A percentile compares a stretch with the other conserved stretches of the same genome.
phyloP scores from a whole-genome alignment of 1,284 basidiomycete species.

The Somion occarium region DNA sequence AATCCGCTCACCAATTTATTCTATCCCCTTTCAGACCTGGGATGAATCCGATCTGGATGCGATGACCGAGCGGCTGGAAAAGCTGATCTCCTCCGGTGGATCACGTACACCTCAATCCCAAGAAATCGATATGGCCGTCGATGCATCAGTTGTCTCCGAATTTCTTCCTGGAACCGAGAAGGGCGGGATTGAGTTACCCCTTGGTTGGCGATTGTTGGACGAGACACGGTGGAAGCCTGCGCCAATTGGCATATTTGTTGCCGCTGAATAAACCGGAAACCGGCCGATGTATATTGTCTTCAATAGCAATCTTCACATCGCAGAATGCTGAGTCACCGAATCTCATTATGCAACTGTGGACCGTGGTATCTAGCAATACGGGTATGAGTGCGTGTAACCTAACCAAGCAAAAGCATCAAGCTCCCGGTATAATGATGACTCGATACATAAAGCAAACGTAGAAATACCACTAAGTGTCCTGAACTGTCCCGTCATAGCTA shows the following conservation, averaged over 20 bases:
- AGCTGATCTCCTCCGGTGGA: neutral
- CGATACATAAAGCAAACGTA: too few relatives aligned
- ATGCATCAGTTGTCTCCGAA: neutral
- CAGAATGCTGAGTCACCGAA: too few relatives aligned
- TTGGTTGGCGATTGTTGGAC: conserved; percentile 51
- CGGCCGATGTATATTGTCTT: neutral
- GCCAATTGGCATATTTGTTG: conserved; percentile 56
- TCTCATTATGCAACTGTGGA: too few relatives aligned
- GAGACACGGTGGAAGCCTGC: conserved; percentile 51
- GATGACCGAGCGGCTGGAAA: conserved; percentile 6
- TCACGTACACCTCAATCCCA: neutral
- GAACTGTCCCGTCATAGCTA: too few relatives aligned
- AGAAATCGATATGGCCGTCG: neutral
- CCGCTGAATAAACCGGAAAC: neutral
- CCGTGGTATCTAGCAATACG: too few relatives aligned
- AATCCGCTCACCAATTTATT: neutral
- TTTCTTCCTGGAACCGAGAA: neutral
- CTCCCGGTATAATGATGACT: too few relatives aligned
- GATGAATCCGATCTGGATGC: conserved; percentile 8
- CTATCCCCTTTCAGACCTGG: conserved; percentile 7
- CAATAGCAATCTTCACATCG: too few relatives aligned
- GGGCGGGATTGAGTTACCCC: conserved; percentile 14
- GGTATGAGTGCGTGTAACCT: too few relatives aligned
- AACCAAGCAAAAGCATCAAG: too few relatives aligned
- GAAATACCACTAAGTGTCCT: too few relatives aligned